Conservation (phyloP, 2,329 filamentous ascomycete species). For the Aspergillus brunneoviolaceus region DNA sequence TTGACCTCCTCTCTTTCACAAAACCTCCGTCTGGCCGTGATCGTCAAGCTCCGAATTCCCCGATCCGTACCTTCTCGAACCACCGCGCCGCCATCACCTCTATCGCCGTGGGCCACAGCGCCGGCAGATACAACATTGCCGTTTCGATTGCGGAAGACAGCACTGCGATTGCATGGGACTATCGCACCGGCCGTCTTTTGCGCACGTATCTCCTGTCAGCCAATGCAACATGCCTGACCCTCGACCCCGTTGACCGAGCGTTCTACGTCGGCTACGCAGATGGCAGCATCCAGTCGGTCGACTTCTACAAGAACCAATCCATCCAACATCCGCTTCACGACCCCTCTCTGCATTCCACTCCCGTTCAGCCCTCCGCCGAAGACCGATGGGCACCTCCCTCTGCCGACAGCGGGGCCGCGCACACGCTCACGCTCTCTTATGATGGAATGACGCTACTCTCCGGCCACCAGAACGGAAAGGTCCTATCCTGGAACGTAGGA, state of each 20-base stretch:
- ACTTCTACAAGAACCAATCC: constrained; percentile 63
- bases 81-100: constrained; percentile 55
- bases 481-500: constrained; percentile 77
- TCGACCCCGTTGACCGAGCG: constrained; percentile 82
- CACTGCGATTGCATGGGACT: constrained; percentile 91
- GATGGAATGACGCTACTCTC: constrained; percentile 79
- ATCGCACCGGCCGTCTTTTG: constrained; percentile 71
- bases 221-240: constrained; percentile 67
- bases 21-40: constrained; percentile 42
- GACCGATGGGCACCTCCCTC: constrained; percentile 54
- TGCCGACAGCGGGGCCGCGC: constrained; percentile 63
- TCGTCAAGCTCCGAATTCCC: constrained; percentile 56
- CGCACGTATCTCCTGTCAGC: constrained; percentile 78
- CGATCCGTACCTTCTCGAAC: constrained; percentile 73
- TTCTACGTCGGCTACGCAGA: constrained; percentile 80
- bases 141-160: constrained; percentile 83
- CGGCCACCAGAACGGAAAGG: constrained; percentile 75
- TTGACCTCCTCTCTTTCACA: constrained; percentile 67
- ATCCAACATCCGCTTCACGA: constrained; percentile 39
- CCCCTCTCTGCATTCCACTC: constrained; percentile 39
- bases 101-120: constrained; percentile 63
- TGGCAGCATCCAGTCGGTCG: constrained; percentile 74
- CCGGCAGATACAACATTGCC: constrained; percentile 74
- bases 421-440: constrained; percentile 72
- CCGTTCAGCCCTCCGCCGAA: constrained; percentile 41